phyloP scores from a whole-genome alignment of 352 stramenopile species.

The Phytophthora citricola region DNA sequence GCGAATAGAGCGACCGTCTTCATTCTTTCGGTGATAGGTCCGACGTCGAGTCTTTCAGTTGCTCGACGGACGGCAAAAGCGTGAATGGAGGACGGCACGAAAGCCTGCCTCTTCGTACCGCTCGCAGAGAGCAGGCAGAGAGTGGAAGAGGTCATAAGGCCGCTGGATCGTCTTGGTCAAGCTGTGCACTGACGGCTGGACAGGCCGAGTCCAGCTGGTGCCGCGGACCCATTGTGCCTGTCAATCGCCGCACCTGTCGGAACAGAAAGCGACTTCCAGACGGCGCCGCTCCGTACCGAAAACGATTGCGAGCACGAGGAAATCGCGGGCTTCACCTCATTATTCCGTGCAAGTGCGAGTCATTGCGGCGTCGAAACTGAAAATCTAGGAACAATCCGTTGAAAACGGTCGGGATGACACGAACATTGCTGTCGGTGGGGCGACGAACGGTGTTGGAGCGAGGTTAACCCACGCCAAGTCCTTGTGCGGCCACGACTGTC shows the following conservation, averaged over 20 bases:
- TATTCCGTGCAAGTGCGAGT: constrained; percentile 3
- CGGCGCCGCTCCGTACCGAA: constrained; percentile 18
- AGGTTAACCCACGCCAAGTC: constrained; percentile 24
- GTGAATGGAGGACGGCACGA: constrained; percentile 25
- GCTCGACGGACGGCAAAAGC: constrained; percentile 32
- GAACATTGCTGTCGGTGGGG: constrained; percentile 8
- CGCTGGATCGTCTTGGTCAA: constrained; percentile 3
- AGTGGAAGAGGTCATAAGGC: constrained; percentile 17
- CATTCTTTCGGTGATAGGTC: constrained; percentile 14
- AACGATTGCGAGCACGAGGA: constrained; percentile 5
- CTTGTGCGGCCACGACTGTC: constrained; percentile 27
- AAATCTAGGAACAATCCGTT: constrained; percentile 12
- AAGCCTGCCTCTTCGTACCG: constrained; percentile 1
- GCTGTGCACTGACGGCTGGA: constrained; percentile 14
- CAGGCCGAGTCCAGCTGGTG: constrained; percentile 26
- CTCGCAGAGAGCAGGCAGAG: constrained; percentile 21
- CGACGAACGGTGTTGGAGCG: background rate
- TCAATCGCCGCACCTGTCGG: constrained; percentile 13
- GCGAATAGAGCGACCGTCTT: constrained; percentile 17
- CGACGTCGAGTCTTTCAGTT: constrained; percentile 14
- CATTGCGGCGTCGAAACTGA: constrained; percentile 10
- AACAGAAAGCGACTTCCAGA: constrained; percentile 13
- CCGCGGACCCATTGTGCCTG: constrained; percentile 20
- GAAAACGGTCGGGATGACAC: constrained; percentile 11
- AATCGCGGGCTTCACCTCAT: background rate